Conservation (phyloP, 441 rosid genomes). For the California macrophylla region DNA sequence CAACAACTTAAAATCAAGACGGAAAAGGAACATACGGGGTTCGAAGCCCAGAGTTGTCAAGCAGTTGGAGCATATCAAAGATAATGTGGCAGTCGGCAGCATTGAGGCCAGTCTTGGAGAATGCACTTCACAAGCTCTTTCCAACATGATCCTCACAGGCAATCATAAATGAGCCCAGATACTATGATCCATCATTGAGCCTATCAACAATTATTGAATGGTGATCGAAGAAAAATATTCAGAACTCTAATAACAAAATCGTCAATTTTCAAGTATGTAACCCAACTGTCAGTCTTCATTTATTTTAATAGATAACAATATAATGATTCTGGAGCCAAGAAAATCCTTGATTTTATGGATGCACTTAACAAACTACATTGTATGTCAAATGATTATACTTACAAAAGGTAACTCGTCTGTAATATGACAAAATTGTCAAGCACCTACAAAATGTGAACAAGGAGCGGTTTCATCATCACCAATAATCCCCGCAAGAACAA, state of each 20-base stretch:
- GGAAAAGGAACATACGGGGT: no score
- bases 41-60: no score
- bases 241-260: background rate
- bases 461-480: constrained; percentile 37
- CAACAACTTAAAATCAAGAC: no score
- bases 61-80: no score
- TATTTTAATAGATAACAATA: background rate
- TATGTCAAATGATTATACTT: background rate
- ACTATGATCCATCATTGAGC: background rate
- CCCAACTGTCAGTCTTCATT: background rate
- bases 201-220: background rate
- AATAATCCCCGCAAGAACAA: constrained; percentile 88
- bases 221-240: background rate
- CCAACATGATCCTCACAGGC: no score
- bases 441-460: background rate
- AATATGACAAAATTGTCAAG: background rate
- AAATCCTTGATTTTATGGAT: background rate
- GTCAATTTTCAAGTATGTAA: background rate
- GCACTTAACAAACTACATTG: background rate
- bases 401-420: background rate
- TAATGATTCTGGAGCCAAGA: background rate
- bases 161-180: background rate
- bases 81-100: no score
- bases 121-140: no score
- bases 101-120: no score